Conservation (phyloP, 441 rosid genomes). For the Cnidoscolus chayamansa region DNA sequence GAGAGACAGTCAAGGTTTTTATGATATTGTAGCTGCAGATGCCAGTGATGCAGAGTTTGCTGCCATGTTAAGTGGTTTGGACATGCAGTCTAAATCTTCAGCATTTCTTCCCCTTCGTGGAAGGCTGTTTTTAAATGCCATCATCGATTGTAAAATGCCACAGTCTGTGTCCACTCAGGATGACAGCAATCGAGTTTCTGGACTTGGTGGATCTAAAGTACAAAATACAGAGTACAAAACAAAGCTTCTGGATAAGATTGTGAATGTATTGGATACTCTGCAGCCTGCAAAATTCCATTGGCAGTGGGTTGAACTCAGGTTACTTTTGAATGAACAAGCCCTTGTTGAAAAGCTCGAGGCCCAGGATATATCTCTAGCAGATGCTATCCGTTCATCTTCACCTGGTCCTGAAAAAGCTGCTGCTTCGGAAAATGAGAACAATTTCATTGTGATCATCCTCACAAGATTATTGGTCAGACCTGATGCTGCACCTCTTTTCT, state of each 20-base stretch:
- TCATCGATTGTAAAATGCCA: conserved; percentile 82
- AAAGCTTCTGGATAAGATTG: conserved; percentile 81
- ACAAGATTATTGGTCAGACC: conserved; percentile 98
- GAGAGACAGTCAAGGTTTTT: conserved; percentile 80
- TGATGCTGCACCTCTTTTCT: conserved; percentile 92
- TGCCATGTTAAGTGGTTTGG: conserved; percentile 59
- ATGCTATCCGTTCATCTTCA: conserved; percentile 72
- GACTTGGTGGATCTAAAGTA: conserved; percentile 47
- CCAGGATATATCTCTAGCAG: conserved; percentile 65
- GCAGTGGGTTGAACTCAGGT: conserved; percentile 99
- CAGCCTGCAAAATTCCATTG: conserved; percentile 99
- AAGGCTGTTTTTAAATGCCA: conserved; percentile 80
- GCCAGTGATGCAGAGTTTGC: conserved; percentile 87
- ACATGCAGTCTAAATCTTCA: conserved; percentile 59
- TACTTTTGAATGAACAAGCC: conserved; percentile 96
- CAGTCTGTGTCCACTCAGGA: conserved; percentile 46
- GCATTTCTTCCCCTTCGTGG: conserved; percentile 92
- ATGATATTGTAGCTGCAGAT: conserved; percentile 85
- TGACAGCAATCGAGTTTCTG: conserved; percentile 49
- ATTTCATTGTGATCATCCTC: conserved; percentile 79
- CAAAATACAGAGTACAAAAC: conserved; percentile 53
- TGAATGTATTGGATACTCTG: conserved; percentile 68
- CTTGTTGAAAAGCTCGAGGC: conserved; percentile 77
- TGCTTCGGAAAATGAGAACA: conserved; percentile 90
- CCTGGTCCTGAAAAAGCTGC: conserved; percentile 63